Conservation (phyloP, 2,329 filamentous ascomycete species). For the Aspergillus texensis region DNA sequence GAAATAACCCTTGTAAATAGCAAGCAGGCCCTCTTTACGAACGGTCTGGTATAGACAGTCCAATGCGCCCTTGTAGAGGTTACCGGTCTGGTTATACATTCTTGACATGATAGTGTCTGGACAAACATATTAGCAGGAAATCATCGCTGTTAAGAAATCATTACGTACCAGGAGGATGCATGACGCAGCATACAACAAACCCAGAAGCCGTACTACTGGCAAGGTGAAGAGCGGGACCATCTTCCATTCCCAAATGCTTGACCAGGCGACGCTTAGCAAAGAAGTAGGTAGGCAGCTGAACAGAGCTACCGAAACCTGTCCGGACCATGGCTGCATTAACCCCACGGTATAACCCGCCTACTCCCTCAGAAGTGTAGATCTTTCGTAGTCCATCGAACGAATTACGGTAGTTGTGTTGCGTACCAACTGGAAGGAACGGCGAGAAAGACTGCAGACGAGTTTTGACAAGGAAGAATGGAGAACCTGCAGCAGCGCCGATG, state of each 20-base stretch:
- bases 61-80: conserved; percentile 90
- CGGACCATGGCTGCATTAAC: conserved; percentile 93
- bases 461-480: conserved; percentile 97
- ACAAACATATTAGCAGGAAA: conserved; percentile 12
- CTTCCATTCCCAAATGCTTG: conserved; percentile 82
- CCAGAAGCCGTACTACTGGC: conserved; percentile 86
- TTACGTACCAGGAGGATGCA: conserved; percentile 85
- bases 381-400: conserved; percentile 79
- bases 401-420: conserved; percentile 91
- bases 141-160: not conserved
- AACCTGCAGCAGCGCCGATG: conserved; percentile 87
- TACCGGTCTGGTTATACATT: conserved; percentile 98
- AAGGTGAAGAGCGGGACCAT: conserved; percentile 86
- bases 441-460: conserved; percentile 93
- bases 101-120: conserved; percentile 95
- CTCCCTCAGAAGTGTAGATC: conserved; percentile 77
- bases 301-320: conserved; percentile 92
- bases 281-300: conserved; percentile 97
- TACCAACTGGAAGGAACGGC: conserved; percentile 88
- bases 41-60: conserved; percentile 92
- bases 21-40: conserved; percentile 84
- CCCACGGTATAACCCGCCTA: conserved; percentile 83
- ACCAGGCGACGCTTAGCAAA: conserved; percentile 88
- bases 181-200: conserved; percentile 95
- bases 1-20: conserved; percentile 97